Base-by-base conservation (phyloP, 73 alveolate genomes). In the Paramecium octaurelia region DNA sequence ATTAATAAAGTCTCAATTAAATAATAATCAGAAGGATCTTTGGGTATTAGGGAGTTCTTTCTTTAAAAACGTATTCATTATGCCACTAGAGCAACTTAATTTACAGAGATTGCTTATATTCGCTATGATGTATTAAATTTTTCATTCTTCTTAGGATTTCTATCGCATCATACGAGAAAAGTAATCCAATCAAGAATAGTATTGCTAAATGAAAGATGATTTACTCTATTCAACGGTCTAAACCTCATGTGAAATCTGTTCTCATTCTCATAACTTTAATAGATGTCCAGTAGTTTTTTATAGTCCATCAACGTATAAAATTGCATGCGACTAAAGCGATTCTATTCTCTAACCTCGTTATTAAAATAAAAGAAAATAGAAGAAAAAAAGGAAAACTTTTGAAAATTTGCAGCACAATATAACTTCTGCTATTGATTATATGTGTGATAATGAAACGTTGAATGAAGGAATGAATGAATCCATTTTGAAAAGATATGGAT, bases 1-100 rank as follows among this genome's bases (percentile, higher is more conserved):
- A 71, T 71, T 71, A 71, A 71, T 71, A 71, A 71, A 71, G 58
- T 38, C 54, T 18, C 86, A 71, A 71, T 71, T 31, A 12, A 71
- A 71, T 35, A 4, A 36, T 4, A 71, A 31, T 71, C 58, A 27
- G 58, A 71, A n/a, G 86, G 86, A 71, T 31, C 86, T 27, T 71
- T 71, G n/a, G 83, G 83, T 14, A 23, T 64, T 29, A 18, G 83
- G 7, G 83, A 64, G 44, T 64, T 64, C 27, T 64, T 64, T 9
- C 44, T 64, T 27, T 64, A 64, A 64, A 64, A 64, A 34, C 5
- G 44, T 5, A 64, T 64, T 4, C 83, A 64, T 64, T 64, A 64
- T 64, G 8, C 43, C 8, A 34, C 29, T 29, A 64, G 44, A 64
- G 83, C 83, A 64, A 64, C 83, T 11, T 64, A 64, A 64, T 64